phyloP scores from a whole-genome alignment of 2,329 filamentous ascomycete species.

The Aspergillus clavatus region DNA sequence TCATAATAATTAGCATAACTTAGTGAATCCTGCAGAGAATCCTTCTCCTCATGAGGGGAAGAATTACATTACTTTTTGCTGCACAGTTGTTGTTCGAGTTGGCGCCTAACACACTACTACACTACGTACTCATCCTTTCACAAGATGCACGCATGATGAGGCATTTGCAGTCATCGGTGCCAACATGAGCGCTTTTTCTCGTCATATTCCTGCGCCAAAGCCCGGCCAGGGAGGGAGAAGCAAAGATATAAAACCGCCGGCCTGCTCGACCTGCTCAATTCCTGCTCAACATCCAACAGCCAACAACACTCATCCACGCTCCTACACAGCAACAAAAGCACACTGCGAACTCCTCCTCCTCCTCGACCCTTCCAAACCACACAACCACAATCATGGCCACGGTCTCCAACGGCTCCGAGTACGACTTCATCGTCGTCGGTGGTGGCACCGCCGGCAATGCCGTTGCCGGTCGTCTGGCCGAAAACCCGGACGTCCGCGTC shows the following conservation, averaged over 20 bases:
- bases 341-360: not conserved
- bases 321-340: not conserved
- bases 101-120: too few species aligned
- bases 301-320: not conserved
- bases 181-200: not conserved
- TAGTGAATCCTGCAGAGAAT: too few species aligned
- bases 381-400: conserved; percentile 9
- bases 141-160: not conserved
- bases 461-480: conserved; percentile 50
- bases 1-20: not conserved
- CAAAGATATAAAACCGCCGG: not conserved
- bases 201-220: not conserved
- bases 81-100: not conserved
- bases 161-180: not conserved
- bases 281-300: not conserved
- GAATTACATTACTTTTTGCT: not conserved
- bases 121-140: too few species aligned
- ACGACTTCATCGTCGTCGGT: conserved; percentile 31
- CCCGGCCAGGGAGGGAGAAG: not conserved
- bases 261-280: not conserved
- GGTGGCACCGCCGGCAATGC: conserved; percentile 35
- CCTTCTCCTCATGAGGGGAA: conserved; percentile 7
- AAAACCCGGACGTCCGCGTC: conserved; percentile 44
- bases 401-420: conserved; percentile 12
- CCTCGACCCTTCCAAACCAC: too few species aligned